Evolutionary conservation across 495 filamentous ascomycete species (phyloP), one percentile per base, ranked within the genome.

Genomic region (Neurospora sp.): DNA sequence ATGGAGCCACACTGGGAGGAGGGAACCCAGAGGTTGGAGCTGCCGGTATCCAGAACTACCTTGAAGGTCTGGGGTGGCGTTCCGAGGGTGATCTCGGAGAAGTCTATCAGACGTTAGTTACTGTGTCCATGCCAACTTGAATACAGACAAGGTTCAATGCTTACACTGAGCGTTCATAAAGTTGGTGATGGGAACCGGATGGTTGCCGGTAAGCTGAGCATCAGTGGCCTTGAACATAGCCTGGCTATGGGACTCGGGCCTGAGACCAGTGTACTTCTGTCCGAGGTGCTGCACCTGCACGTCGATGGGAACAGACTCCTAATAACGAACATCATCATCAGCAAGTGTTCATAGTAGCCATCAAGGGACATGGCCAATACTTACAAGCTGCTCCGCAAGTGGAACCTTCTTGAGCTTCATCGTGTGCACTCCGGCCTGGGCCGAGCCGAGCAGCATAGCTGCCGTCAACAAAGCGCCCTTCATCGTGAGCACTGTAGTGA

Each of bases 11-110:
- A 99, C 76, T 93, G 86, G 16, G 86, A 85, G 3, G 94, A 97
- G 5, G 96, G 96, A 70, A 99, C 96, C 96, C 96, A 99, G 71
- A 99, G 88, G 85, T 99, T 99, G 75, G 96, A 99, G 86, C 94
- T 98, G 74, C 96, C 96, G 37, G 96, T 99, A 80, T 99, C 96
- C 71, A 99, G 90, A 73, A 99, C 91, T 74, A 99, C 96, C 87
- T 99, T 99, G 89, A 99, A 99, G 70, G 84, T 84, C 84, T 99
- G 96, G 37, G 96, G 90, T 68, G 96, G 96, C 35, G 90, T 94
- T 77, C 96, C 96, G 78, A 99, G 88, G 73, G 90, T 85, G 81
- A 99, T 97, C 79, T 97, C 93, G 72, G 96, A 97, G 90, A 96
- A 99, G 85, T 99, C 94, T 98, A 78, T 16, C 9, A 16, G 35